Evolutionary conservation across 257 asterid species (phyloP), one percentile per base, ranked within the genome.

Genomic region (Fraxinus americana): DNA sequence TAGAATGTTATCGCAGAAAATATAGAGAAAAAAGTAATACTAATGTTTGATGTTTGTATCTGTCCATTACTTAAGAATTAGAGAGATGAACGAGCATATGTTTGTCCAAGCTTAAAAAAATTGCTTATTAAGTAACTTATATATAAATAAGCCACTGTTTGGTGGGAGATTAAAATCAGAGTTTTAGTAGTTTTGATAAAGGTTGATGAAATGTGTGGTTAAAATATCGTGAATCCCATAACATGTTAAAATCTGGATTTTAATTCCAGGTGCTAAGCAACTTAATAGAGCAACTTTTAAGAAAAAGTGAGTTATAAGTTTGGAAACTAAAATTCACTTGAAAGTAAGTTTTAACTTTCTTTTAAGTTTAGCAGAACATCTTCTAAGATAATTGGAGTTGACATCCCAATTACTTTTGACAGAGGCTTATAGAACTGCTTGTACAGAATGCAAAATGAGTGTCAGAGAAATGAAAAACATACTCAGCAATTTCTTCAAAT

Each of bases 401-500:
- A 4, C 2, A 67, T 27, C 27, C 66, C 9, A 67, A 6, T 39
- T 23, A 30, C 34, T 27, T 30, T 14, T 14, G 25, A 14, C 7
- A 32, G 13, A 45, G 65, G 65, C 27, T 54, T 43, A 73, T 17
- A 16, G 59, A 14, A 23, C 25, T 7, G 30, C 52, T 16, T 59
- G 17, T 5, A 16, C 19, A 65, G 69, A 39, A 78, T 16, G 63
- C 13, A 8, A n/a, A 38, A 67, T 19, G 27, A 70, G 30, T 52
- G 14, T 32, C 30, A 16, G 0, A 36, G 61, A 66, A 71, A 65
- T 52, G 4, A 34, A 34, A 54, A 19, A 61, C 84, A 14, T 86
- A 95, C 99, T 74, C 81, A 81, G 99, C 99, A 57, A 93, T 89
- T 63, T 95, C 97, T 84, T 90, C 87, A 39, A 92, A 85, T 3